Evolutionary conservation across 2,329 filamentous ascomycete genomes (phyloP), one percentile per base, ranked within the genome.

Genomic region (Sclerotinia glacialis): DNA sequence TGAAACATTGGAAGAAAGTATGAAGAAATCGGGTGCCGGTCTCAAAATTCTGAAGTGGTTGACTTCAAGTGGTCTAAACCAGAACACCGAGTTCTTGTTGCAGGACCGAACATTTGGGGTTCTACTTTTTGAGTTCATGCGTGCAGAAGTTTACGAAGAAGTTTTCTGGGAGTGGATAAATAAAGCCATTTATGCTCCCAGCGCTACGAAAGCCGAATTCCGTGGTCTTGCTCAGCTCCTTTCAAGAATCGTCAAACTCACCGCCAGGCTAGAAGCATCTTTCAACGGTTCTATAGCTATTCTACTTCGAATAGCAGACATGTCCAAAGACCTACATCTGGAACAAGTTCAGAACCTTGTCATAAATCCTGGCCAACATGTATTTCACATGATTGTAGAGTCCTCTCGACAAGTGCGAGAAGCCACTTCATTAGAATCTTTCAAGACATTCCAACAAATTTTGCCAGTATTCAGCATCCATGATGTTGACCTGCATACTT

Each of bases 1-100:
- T 5, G 65, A 64, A 26, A 42, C 65, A 7, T 53, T 75, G n/a
- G 54, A 63, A 54, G 70, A 72, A 40, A 70, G 68, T 6, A 73
- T 74, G 70, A 69, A 64, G 65, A 70, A 70, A 9, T 76, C 73
- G 1, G 73, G 74, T n/a, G 74, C 74, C 37, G 74, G 74, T 2
- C 46, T 71, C 31, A 74, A 72, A 53, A 74, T 76, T 11, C 60
- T 77, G 47, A 73, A 69, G 44, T 77, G 75, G 76, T 65, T 77
- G 9, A 64, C 65, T 55, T 73, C 75, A 40, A 76, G 71, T 46
- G 74, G 72, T 6, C 67, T 64, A 23, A 67, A 68, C 23, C 72
- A 72, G 26, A 65, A 72, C 26, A 66, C 65, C 8, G 54, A 69
- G 1, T 76, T 76, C 59, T 67, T 76, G 31, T 34, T 64, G 28